Evolutionary conservation across 2,329 filamentous ascomycete species (phyloP).

Genomic region (Epichloe festucae): DNA sequence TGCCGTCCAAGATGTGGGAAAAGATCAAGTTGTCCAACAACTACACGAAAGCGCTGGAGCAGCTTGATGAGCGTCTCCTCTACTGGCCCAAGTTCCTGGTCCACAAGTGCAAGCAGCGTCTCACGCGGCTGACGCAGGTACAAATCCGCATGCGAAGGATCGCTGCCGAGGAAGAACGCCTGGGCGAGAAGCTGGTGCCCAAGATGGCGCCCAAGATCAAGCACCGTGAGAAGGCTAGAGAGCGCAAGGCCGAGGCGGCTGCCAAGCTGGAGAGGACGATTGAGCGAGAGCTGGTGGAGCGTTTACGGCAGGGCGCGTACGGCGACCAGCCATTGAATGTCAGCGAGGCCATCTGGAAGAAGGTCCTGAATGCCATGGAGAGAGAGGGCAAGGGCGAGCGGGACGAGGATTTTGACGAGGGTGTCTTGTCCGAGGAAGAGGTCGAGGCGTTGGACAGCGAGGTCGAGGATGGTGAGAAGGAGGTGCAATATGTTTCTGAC

Average conservation of each 20-base stretch:
- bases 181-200: slow-evolving; percentile 80
- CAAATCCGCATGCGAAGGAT: slow-evolving; percentile 67
- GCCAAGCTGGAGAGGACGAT: slow-evolving; percentile 94
- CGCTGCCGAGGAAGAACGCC: slow-evolving; percentile 74
- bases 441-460: slow-evolving; percentile 57
- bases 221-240: slow-evolving; percentile 60
- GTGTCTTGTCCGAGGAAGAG: slow-evolving; percentile 66
- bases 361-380: slow-evolving; percentile 84
- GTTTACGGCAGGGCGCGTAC: slow-evolving; percentile 83
- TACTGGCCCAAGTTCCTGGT: slow-evolving; percentile 93
- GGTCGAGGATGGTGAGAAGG: slow-evolving; percentile 58
- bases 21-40: slow-evolving; percentile 80
- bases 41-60: slow-evolving; percentile 77
- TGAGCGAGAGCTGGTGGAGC: slow-evolving; percentile 85
- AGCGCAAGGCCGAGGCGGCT: slow-evolving; percentile 64
- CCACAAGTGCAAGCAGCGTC: slow-evolving; percentile 92
- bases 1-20: slow-evolving; percentile 91
- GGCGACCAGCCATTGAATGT: slow-evolving; percentile 91
- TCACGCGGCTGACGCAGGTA: slow-evolving; percentile 86
- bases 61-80: slow-evolving; percentile 73
- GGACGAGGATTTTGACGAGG: slow-evolving; percentile 81
- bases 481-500: slow-evolving; percentile 89
- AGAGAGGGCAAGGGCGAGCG: slow-evolving; percentile 68
- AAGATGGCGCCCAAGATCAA: slow-evolving; percentile 84
- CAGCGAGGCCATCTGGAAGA: slow-evolving; percentile 92